These are phyloP conservation scores for Chaetomium sp. DNA, from an alignment of 2,329 filamentous ascomycete species.

Conservation along the genomic window DNA sequence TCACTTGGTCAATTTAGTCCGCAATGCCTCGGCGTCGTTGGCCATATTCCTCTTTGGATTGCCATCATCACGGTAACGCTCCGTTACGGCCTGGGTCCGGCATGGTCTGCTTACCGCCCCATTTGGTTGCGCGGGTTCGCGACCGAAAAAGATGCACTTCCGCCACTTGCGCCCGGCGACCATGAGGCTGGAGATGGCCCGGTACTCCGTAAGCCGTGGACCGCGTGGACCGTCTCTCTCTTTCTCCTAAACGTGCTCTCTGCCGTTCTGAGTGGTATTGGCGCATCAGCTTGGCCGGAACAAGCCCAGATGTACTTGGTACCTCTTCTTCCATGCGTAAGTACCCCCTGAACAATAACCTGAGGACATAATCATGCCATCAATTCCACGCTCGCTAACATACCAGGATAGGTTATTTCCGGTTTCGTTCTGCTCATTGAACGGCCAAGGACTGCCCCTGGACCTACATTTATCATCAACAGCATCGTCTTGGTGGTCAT, in stretches of 20 bases:
- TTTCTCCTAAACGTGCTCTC: conserved; percentile 21
- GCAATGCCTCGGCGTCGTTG: conserved; percentile 28
- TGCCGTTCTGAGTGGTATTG: conserved; percentile 29
- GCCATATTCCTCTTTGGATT: conserved; percentile 28
- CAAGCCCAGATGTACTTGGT: conserved; percentile 27
- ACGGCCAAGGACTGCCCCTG: conserved; percentile 27
- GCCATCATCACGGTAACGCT: conserved; percentile 27
- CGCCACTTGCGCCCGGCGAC: neutral
- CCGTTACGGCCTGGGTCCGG: conserved; percentile 27
- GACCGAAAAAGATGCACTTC: conserved; percentile 20
- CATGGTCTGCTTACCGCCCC: conserved; percentile 29
- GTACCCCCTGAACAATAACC: conserved; percentile 13
- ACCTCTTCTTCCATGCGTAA: conserved; percentile 33
- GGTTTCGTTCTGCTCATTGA: conserved; percentile 25
- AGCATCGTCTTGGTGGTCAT: conserved; percentile 29
- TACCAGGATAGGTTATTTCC: conserved; percentile 18
- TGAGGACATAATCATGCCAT: too few relatives aligned
- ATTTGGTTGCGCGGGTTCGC: conserved; percentile 32
- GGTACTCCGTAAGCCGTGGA: conserved; percentile 12
- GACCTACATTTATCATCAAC: conserved; percentile 26
- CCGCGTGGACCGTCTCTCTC: conserved; percentile 31
- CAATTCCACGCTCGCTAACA: neutral
- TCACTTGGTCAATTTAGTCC: conserved; percentile 26
- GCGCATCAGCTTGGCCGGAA: conserved; percentile 22
- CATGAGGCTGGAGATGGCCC: conserved; percentile 4